Evolutionary conservation across 805 yeast species (phyloP), one percentile per base, ranked within the genome.

Genomic region (Kazachstania psychrophila): DNA sequence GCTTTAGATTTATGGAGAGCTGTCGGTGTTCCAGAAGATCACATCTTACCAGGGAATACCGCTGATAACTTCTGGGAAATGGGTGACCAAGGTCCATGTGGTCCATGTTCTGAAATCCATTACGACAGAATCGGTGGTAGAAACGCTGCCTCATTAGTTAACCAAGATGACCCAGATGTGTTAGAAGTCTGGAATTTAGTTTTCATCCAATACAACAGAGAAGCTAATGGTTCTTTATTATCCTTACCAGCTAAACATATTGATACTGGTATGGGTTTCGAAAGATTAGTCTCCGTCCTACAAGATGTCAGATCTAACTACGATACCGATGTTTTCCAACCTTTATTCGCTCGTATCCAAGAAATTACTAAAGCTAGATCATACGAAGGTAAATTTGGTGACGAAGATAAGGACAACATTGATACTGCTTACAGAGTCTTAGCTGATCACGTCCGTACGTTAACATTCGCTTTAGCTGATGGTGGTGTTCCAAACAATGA

Each of bases 41-140:
- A 87, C 59, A 89, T 92, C 49, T 68, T 92, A 48, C 95, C 96
- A 15, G 99, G 99, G 40, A 68, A 78, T 48, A 83, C 79, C 37
- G 69, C 77, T 56, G 99, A 92, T 61, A 92, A 92, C 66, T 92
- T 92, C 65, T 92, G 99, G 99, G 99, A 92, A 69, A 92, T 92
- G 99, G 99, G 99, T 53, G 99, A 94, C 58, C 97, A 89, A 69
- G 99, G 99, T 48, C 99, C 99, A 33, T 92, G 99, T 70, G 99
- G 99, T 45, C 99, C 99, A 36, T 94, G 98, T 67, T 82, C 95
- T 17, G 99, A 92, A 65, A 74, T 92, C 50, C 99, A 92, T 64
- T 92, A 86, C 62, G 99, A 92, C 64, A 79, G 98, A 66, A 87
- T 92, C 47, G 98, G 98, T 47, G 96, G 97, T 41, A 80, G 99